Conservation (phyloP, 106 monocot species). For the Chionographis japonica region DNA sequence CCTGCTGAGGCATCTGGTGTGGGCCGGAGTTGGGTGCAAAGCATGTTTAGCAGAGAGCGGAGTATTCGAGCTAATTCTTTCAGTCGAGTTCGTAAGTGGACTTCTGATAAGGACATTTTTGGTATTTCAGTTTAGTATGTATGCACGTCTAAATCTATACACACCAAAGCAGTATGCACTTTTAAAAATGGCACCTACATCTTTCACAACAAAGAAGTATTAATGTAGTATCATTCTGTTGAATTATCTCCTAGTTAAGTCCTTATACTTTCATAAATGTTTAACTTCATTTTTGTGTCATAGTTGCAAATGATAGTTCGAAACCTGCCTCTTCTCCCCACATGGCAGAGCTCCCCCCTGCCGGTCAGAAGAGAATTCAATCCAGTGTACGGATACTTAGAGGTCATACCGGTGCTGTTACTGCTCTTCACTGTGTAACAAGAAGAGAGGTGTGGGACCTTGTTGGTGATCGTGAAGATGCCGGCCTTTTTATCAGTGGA, state of each 20-base stretch:
- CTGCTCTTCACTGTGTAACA: conserved; percentile 96
- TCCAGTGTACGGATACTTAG: conserved; percentile 73
- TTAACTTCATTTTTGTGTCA: conserved; percentile 8
- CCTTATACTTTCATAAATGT: neutral
- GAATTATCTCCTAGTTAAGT: conserved; percentile 1
- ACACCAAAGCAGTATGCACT: no score
- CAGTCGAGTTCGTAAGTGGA: conserved; percentile 58
- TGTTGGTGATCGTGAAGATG: conserved; percentile 99
- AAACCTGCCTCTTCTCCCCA: conserved; percentile 29
- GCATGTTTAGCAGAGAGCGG: conserved; percentile 97
- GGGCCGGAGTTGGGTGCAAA: conserved; percentile 97
- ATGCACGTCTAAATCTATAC: no score
- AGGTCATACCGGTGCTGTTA: conserved; percentile 85
- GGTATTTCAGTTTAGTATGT: conserved; percentile 1
- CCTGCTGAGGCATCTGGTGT: conserved; percentile 81
- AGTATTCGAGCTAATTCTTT: conserved; percentile 81
- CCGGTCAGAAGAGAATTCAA: conserved; percentile 81
- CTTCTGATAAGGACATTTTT: conserved; percentile 27
- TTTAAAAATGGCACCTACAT: no score
- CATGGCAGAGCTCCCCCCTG: conserved; percentile 36
- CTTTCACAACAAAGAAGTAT: no score
- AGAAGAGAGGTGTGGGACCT: conserved; percentile 99
- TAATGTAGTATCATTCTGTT: neutral
- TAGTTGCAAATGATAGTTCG: conserved; percentile 26
- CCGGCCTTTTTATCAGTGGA: conserved; percentile 97